Evolutionary conservation across 441 rosid species (phyloP), one percentile per base, ranked within the genome.

Genomic region (Biscutella auriculata): DNA sequence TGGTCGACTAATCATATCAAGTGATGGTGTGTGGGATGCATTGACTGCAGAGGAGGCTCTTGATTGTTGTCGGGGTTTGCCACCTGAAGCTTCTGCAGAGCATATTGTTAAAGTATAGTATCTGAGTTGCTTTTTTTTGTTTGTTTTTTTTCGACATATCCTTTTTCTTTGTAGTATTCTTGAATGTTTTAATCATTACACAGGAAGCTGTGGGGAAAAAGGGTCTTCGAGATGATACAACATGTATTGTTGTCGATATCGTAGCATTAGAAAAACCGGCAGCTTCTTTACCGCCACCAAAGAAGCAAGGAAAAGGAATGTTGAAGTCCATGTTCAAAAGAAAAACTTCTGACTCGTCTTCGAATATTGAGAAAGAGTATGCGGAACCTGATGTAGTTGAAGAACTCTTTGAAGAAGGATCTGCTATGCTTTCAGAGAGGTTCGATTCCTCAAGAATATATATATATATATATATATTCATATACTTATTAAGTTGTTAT

Each of bases 21-120:
- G 99, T 76, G 99, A 93, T 46, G 99, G 99, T 70, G 99, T 93
- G 53, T 93, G 99, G 99, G 99, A 93, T 80, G 86, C 81, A 58
- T 33, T 93, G 55, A 79, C 79, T 45, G 95, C 95, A 5, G 99
- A 93, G 63, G 72, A 13, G 57, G 87, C 94, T 57, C 79, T 89
- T 65, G 91, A 84, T 51, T 93, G 99, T 73, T 87, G 89, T 60
- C 93, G 94, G 35, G 96, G 99, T 51, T 74, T 89, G 87, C 71
- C 87, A 43, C 77, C 89, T 35, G 97, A 93, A 66, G 76, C 95
- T 64, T 87, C 99, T 12, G 97, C 99, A 6, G 79, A 83, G 21
- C 95, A 85, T 67, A 84, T 93, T 58, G 97, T 93, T 34, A 93
- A 79, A 72, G 99, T 93, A 83, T 49, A 16, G 12, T 34, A 53